Conservation (phyloP, 306 rosid genomes). For the Calophaca sinica region DNA sequence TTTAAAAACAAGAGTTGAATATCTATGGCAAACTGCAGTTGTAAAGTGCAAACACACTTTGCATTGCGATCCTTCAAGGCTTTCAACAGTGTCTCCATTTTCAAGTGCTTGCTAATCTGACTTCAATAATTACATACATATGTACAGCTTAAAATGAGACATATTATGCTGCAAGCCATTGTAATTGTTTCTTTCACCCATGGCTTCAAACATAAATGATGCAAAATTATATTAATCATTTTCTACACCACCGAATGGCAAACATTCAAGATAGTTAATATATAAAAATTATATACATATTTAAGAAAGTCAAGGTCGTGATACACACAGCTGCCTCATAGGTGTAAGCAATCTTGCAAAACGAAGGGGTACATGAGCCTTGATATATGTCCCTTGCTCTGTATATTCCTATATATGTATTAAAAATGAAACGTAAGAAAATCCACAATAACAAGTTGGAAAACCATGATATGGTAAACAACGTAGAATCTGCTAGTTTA, state of each 20-base stretch:
- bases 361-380: conserved; percentile 93
- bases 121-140: conserved; percentile 45
- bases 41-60: conserved; percentile 14
- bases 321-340: conserved; percentile 77
- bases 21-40: conserved; percentile 5
- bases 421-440: conserved; percentile 31
- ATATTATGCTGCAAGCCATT: conserved; percentile 14
- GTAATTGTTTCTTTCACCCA: conserved; percentile 4
- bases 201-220: conserved; percentile 21
- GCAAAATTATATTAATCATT: conserved; percentile 21
- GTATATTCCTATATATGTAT: conserved; percentile 72
- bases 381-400: conserved; percentile 82
- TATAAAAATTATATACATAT: background rate
- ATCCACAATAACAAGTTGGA: conserved; percentile 20
- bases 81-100: background rate
- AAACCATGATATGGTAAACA: background rate
- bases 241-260: background rate
- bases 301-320: conserved; percentile 51
- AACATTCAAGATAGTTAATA: background rate
- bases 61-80: conserved; percentile 29
- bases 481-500: conserved; percentile 10
- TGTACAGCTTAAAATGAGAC: conserved; percentile 38
- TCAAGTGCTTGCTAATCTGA: background rate
- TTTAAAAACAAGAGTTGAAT: conserved; percentile 12
- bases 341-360: conserved; percentile 95